These are phyloP conservation scores for Cenchrus purpureus DNA, from an alignment of 176 grass and related monocot species.

Conservation along the genomic window DNA sequence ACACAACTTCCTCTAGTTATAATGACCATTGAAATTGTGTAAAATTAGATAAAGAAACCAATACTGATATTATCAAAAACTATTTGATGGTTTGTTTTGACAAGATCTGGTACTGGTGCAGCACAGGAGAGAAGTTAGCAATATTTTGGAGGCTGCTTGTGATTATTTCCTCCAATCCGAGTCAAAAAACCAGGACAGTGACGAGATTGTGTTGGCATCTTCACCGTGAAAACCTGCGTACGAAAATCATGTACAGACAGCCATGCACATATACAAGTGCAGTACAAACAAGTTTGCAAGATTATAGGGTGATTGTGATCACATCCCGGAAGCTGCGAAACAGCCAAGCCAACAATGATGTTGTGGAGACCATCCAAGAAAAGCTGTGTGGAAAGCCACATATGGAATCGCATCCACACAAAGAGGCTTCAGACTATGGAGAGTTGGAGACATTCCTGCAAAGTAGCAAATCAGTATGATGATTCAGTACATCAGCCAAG, in stretches of 20 bases:
- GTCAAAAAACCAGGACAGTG: constrained; percentile 34
- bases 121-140: constrained; percentile 83
- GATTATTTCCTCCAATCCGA: constrained; percentile 56
- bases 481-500: constrained; percentile 1
- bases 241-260: constrained; percentile 18
- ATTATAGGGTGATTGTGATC: constrained; percentile 48
- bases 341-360: constrained; percentile 31
- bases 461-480: constrained; percentile 32
- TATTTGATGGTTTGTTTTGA: constrained; percentile 41
- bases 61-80: constrained; percentile 36
- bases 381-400: constrained; percentile 25
- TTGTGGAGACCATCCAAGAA: constrained; percentile 30
- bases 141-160: constrained; percentile 75
- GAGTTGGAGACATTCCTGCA: constrained; percentile 1
- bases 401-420: constrained; percentile 11
- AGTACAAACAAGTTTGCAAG: constrained; percentile 59
- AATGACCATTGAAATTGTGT: constrained; percentile 18
- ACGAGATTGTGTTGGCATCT: constrained; percentile 45
- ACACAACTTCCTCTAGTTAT: constrained; percentile 27
- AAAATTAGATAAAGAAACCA: constrained; percentile 5
- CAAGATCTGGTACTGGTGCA: constrained; percentile 47
- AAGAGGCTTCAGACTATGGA: constrained; percentile 21
- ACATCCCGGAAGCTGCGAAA: constrained; percentile 41
- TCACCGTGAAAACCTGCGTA: constrained; percentile 39
- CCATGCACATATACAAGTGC: constrained; percentile 31